phyloP scores from a whole-genome alignment of 2,329 filamentous ascomycete genomes.

The Aspergillus calidoustus region DNA sequence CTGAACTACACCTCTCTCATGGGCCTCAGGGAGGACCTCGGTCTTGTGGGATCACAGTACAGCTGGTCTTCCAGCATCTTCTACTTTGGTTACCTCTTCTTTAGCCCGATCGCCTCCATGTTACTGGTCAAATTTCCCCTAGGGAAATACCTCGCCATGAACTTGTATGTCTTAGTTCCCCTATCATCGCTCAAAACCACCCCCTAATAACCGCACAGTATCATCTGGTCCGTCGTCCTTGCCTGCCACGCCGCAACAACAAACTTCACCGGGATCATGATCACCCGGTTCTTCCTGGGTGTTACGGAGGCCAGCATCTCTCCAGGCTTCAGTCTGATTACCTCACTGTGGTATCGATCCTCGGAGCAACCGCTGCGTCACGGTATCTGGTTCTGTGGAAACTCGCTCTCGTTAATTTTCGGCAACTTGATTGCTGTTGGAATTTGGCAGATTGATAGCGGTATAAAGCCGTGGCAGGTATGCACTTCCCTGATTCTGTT shows the following conservation, averaged over 20 bases:
- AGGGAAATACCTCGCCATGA: neutral
- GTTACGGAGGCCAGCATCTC: slow-evolving; percentile 45
- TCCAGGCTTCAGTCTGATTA: slow-evolving; percentile 42
- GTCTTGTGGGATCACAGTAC: slow-evolving; percentile 9
- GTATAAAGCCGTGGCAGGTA: slow-evolving; percentile 32
- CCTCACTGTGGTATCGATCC: slow-evolving; percentile 36
- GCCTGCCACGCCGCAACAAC: slow-evolving; percentile 41
- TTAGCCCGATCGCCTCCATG: slow-evolving; percentile 3
- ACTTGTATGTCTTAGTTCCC: neutral
- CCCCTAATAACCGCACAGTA: slow-evolving; percentile 14
- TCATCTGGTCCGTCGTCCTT: slow-evolving; percentile 38
- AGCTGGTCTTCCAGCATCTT: slow-evolving; percentile 16
- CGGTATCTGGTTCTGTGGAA: slow-evolving; percentile 39
- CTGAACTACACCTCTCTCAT: slow-evolving; percentile 10
- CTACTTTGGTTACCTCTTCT: slow-evolving; percentile 19
- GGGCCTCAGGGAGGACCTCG: slow-evolving; percentile 9
- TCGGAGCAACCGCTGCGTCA: slow-evolving; percentile 37
- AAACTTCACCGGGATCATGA: slow-evolving; percentile 46
- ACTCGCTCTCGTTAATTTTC: slow-evolving; percentile 33
- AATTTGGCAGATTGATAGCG: slow-evolving; percentile 29
- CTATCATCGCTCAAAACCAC: neutral
- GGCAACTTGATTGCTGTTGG: slow-evolving; percentile 32
- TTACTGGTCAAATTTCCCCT: neutral
- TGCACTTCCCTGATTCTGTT: neutral
- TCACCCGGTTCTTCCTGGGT: slow-evolving; percentile 49